Evolutionary conservation across 305 asterid species (phyloP).

Genomic region (Plantago coronopus): DNA sequence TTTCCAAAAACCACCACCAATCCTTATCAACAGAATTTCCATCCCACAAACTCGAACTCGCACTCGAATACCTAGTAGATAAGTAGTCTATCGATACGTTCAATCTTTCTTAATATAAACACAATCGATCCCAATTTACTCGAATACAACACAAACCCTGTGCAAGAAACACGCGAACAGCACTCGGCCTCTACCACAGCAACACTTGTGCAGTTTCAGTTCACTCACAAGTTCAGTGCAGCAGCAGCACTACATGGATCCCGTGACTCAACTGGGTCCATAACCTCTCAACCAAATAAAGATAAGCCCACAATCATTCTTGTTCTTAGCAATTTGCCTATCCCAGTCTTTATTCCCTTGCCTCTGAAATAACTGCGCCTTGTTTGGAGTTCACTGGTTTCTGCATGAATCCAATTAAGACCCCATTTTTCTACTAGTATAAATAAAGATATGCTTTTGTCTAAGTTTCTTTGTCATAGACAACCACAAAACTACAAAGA

Average conservation of each 20-base stretch:
- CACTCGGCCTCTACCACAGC: constrained; percentile 1
- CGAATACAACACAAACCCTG: not conserved
- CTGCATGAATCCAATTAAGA: constrained; percentile 38
- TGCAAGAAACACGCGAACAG: constrained; percentile 14
- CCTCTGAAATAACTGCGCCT: constrained; percentile 23
- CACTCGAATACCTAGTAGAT: too few species aligned
- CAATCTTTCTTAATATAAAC: too few species aligned
- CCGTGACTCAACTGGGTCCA: constrained; percentile 56
- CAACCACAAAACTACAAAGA: constrained; percentile 5
- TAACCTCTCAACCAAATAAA: constrained; percentile 22
- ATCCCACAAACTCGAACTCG: not conserved
- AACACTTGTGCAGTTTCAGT: not conserved
- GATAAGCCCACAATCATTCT: not conserved
- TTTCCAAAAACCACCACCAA: too few species aligned
- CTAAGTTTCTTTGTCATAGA: constrained; percentile 12
- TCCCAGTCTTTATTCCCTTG: not conserved
- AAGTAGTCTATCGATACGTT: too few species aligned
- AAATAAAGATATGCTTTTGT: constrained; percentile 1
- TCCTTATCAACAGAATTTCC: not conserved
- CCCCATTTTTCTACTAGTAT: constrained; percentile 10
- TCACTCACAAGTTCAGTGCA: constrained; percentile 7
- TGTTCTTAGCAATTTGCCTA: not conserved
- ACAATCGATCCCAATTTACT: too few species aligned
- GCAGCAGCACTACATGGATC: constrained; percentile 21
- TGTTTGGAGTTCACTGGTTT: constrained; percentile 35